Conservation (phyloP, 805 yeast species). For the Wickerhamiella nectarea region DNA sequence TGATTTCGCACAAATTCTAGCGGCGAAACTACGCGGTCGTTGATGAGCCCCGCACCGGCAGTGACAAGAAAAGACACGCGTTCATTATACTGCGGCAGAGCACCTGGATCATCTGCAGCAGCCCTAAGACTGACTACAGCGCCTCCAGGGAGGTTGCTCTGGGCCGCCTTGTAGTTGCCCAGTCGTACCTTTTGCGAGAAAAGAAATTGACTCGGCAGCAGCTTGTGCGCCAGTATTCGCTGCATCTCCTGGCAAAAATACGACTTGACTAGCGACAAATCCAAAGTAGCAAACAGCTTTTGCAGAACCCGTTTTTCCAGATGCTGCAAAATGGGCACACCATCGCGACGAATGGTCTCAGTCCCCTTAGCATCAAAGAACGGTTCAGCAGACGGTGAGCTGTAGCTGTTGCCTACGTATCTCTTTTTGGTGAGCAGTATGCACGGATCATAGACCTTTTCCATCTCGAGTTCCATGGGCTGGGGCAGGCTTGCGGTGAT, state of each 20-base stretch:
- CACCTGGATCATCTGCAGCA: constrained; percentile 49
- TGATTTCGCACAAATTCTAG: constrained; percentile 44
- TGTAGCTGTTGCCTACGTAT: constrained; percentile 79
- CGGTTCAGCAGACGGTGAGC: constrained; percentile 42
- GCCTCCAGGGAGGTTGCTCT: constrained; percentile 62
- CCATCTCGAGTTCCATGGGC: constrained; percentile 76
- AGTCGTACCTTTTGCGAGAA: constrained; percentile 81
- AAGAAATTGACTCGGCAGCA: constrained; percentile 69
- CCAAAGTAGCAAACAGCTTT: constrained; percentile 55
- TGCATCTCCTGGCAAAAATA: constrained; percentile 54
- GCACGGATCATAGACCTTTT: constrained; percentile 83
- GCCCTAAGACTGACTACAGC: constrained; percentile 63
- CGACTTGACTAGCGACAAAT: constrained; percentile 53
- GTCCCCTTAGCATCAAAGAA: constrained; percentile 91
- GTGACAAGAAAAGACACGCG: constrained; percentile 78
- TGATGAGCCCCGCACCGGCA: constrained; percentile 44
- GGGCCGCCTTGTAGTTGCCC: constrained; percentile 51
- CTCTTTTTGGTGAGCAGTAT: constrained; percentile 74
- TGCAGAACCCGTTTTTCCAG: constrained; percentile 60
- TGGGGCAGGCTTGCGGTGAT: constrained; percentile 59
- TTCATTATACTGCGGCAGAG: constrained; percentile 79
- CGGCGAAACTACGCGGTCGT: constrained; percentile 72
- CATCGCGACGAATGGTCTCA: constrained; percentile 89
- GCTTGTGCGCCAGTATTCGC: constrained; percentile 47
- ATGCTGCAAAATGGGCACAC: constrained; percentile 81